Base-by-base conservation (phyloP, 1,284 basidiomycete species). In the Apiotrichum sp. region DNA sequence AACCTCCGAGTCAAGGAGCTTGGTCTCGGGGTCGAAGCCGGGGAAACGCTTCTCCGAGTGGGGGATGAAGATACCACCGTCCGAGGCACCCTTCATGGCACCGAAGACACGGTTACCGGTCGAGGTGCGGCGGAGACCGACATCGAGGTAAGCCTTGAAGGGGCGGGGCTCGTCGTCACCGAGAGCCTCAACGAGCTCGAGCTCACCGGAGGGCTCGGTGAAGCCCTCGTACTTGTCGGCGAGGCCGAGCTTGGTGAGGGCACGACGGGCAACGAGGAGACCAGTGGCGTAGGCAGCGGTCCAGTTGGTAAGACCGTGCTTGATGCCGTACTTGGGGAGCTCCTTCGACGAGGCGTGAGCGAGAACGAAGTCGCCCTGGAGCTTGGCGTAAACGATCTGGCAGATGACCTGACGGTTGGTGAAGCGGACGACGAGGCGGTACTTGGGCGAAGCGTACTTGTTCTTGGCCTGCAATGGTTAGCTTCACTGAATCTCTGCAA, bases 381-480 rank as follows among this genome's bases (percentile, higher is more conserved):
- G 83, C 75, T 96, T 96, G 68, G 96, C 93, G 76, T 97, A 97
- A 75, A 93, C 84, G 70, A 99, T 87, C 79, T 98, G 91, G 67
- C 85, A 84, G 74, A 92, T 90, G 78, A 93, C 83, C 71, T 93
- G 84, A 78, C 83, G 88, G 84, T 96, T 95, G 69, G 90, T 92
- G 84, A 97, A 93, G 69, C 96, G 92, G 72, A 98, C 96, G 44
- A 97, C 93, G 49, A 98, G 86, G 62, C 95, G 89, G 83, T 97
- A 98, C 82, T 98, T 98, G 63, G 93, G 93, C 40, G 92, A 90
- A 72, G 96, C 95, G 81, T 98, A 98, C 83, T 98, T 98, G 87
- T 98, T 98, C 85, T 98, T 99, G 65, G 95, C 93, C 84, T 99
- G 96, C 29, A 31, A 32, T 13, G 7, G 36, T 38, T 13, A 38